Conservation (phyloP, 768 basidiomycete genomes). For the Candolleomyces eurysporus region DNA sequence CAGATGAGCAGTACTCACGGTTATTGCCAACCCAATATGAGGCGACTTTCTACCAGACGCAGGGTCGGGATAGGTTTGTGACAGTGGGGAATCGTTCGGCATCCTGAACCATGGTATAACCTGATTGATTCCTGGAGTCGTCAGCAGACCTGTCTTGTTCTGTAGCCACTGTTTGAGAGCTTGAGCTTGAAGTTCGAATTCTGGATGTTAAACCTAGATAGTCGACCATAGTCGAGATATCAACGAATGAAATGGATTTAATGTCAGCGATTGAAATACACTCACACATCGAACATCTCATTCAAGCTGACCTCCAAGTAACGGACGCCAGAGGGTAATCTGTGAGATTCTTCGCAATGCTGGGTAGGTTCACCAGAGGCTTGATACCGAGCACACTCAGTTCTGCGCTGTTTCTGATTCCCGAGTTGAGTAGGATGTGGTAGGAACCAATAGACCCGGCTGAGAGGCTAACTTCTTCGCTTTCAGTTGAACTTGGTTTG, state of each 20-base stretch:
- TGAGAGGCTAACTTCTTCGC: slow-evolving; percentile 53
- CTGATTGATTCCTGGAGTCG: slow-evolving; percentile 18
- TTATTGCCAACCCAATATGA: slow-evolving; percentile 18
- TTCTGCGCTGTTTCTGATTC: slow-evolving; percentile 28
- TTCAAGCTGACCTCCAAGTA: slow-evolving; percentile 24
- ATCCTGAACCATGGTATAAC: slow-evolving; percentile 24
- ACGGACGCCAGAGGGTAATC: slow-evolving; percentile 30
- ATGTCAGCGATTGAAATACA: not conserved
- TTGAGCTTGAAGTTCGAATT: slow-evolving; percentile 18
- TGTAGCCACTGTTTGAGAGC: slow-evolving; percentile 21
- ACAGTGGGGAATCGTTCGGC: slow-evolving; percentile 17
- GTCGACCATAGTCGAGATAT: no score
- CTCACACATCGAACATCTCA: slow-evolving; percentile 24
- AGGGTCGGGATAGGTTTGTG: slow-evolving; percentile 19
- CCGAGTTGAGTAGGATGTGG: slow-evolving; percentile 33
- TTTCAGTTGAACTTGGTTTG: slow-evolving; percentile 6
- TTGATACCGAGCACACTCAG: slow-evolving; percentile 23
- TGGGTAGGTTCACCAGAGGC: slow-evolving; percentile 28
- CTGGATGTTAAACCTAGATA: slow-evolving; percentile 15
- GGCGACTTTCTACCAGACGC: slow-evolving; percentile 22
- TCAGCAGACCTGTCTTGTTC: slow-evolving; percentile 20
- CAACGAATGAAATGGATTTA: no score
- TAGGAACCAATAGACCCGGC: slow-evolving; percentile 38
- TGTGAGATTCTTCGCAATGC: slow-evolving; percentile 36
- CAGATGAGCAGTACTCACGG: slow-evolving; percentile 8